These are phyloP conservation scores for Gnaphalium uliginosum DNA, from an alignment of 129 eudicot genomes.

Conservation along the genomic window DNA sequence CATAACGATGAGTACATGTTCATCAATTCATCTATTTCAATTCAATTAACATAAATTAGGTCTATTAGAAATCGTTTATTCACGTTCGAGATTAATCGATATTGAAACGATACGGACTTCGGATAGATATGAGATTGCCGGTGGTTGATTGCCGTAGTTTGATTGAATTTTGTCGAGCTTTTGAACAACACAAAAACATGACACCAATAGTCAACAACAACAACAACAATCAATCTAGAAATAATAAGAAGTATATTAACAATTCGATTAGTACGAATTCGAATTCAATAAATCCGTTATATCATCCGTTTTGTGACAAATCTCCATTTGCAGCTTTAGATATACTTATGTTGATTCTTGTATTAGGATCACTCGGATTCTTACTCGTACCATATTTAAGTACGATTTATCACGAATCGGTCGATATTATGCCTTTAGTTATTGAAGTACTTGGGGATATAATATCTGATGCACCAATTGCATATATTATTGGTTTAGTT, in stretches of 20 bases:
- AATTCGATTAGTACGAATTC: not conserved
- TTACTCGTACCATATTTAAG: constrained; percentile 36
- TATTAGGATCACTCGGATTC: constrained; percentile 40
- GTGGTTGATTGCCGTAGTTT: constrained; percentile 55
- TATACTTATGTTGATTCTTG: constrained; percentile 38
- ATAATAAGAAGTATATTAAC: constrained; percentile 8
- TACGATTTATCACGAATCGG: constrained; percentile 18
- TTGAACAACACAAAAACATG: constrained; percentile 36
- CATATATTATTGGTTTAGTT: constrained; percentile 34
- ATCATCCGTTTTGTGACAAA: constrained; percentile 36
- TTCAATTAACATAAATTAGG: constrained; percentile 11
- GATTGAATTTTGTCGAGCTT: constrained; percentile 51
- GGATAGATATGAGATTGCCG: constrained; percentile 45
- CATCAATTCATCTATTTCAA: not conserved
- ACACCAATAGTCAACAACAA: not conserved
- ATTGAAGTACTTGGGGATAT: constrained; percentile 23
- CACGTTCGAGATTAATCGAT: not conserved
- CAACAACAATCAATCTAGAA: constrained; percentile 5
- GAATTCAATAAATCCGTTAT: constrained; percentile 14
- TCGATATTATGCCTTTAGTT: constrained; percentile 23
- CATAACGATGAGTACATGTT: not conserved
- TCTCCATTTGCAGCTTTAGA: constrained; percentile 40
- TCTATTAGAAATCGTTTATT: constrained; percentile 1
- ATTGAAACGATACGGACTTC: not conserved
- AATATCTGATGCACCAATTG: constrained; percentile 33